Base-by-base conservation (phyloP, 192 early-diverging fungal species). In the Helicostylum pulchrum region DNA sequence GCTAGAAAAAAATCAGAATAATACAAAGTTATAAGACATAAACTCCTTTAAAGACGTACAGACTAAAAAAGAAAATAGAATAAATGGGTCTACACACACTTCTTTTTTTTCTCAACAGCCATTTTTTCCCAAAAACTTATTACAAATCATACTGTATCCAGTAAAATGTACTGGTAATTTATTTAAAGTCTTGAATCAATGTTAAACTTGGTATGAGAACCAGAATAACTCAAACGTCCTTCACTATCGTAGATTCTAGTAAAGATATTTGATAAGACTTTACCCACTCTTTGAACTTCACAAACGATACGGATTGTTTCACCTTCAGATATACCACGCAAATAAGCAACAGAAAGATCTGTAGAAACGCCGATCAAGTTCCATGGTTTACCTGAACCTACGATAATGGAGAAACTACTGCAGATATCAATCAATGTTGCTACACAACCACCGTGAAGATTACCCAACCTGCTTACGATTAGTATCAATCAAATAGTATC, bases 341-440 rank as follows among this genome's bases (percentile, higher is more conserved):
- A 48, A 7, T 65, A 72, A 21, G 45, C 39, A 7, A 67, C 53
- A 9, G 39, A 43, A 14, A 72, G 42, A 61, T 72, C 70, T 7
- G 70, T 72, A 1, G 70, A 72, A 8, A 72, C 47, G 44, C 70
- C 70, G 19, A 66, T 34, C 23, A 32, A 49, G 17, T 43, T 49
- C 70, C 70, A 72, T 43, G 12, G 26, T 36, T 19, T 43, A 54
- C 60, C 66, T n/a, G 59, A 47, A 31, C 32, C 42, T 15, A 55
- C 48, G 1, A 66, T n/a, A 26, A 66, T 31, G 20, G 70, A 46
- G 9, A 66, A 53, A 34, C 59, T 62, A 62, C 70, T 72, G 42
- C 70, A 72, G 32, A 67, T 42, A 61, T 72, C 70, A 19, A 72
- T 67, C 44, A 72, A 23, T 11, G 66, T 68, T 15, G 71, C 71